Evolutionary conservation across 441 rosid genomes (phyloP).

Genomic region (Aquilaria agallochum): DNA sequence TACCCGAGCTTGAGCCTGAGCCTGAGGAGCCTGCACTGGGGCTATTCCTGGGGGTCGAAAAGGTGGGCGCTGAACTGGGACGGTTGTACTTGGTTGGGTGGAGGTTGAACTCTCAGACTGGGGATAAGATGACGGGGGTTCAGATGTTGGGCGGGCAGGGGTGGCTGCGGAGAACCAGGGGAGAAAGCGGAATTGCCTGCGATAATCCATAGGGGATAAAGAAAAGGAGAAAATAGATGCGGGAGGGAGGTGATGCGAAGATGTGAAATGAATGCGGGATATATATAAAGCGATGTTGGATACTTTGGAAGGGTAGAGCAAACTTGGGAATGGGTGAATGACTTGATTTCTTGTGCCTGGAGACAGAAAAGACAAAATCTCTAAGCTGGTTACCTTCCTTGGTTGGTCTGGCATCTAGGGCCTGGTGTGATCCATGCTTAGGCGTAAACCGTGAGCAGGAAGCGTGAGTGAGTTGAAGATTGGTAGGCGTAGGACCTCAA

Average conservation of each 20-base stretch:
- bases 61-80: slow-evolving; percentile 33
- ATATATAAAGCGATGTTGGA: slow-evolving; percentile 24
- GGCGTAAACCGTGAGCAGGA: too few species aligned
- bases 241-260: slow-evolving; percentile 9
- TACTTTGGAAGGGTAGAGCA: slow-evolving; percentile 31
- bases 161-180: slow-evolving; percentile 48
- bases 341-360: slow-evolving; percentile 21
- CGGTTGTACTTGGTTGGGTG: slow-evolving; percentile 22
- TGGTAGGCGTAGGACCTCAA: too few species aligned
- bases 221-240: not conserved
- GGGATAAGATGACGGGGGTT: slow-evolving; percentile 26
- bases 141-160: slow-evolving; percentile 26
- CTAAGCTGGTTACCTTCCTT: slow-evolving; percentile 25
- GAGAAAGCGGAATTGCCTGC: slow-evolving; percentile 53
- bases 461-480: too few species aligned
- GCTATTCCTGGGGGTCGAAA: slow-evolving; percentile 40
- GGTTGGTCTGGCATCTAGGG: slow-evolving; percentile 37
- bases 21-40: slow-evolving; percentile 9
- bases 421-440: too few species aligned
- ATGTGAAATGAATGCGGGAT: slow-evolving; percentile 2
- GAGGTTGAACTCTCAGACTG: slow-evolving; percentile 24
- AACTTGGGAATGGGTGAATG: not conserved
- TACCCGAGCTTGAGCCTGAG: slow-evolving; percentile 16
- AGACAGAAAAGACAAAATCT: slow-evolving; percentile 17
- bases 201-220: slow-evolving; percentile 36